Evolutionary conservation across 1,284 basidiomycete genomes (phyloP).

Genomic region (Trametes sp.): DNA sequence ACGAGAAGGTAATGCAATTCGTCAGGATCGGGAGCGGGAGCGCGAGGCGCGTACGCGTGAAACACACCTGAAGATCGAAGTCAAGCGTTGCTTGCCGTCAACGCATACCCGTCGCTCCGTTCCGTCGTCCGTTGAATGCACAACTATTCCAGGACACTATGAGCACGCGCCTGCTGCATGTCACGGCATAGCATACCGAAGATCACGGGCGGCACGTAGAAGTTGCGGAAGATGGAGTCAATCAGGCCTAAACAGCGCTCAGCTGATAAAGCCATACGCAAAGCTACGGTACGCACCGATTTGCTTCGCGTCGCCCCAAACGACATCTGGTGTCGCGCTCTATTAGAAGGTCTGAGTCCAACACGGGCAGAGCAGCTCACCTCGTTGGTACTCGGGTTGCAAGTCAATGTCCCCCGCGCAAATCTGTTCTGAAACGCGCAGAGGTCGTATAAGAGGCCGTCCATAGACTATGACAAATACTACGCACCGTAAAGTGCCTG

Average conservation of each 20-base stretch:
- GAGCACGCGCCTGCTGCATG: not conserved
- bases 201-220: constrained; percentile 62
- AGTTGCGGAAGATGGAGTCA: constrained; percentile 63
- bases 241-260: constrained; percentile 47
- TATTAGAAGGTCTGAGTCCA: not conserved
- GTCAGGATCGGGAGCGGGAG: no score
- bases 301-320: constrained; percentile 60
- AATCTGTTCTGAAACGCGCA: constrained; percentile 61
- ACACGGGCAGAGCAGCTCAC: constrained; percentile 43
- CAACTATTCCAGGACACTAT: constrained; percentile 34
- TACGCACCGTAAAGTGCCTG: constrained; percentile 66
- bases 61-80: constrained; percentile 65
- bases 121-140: constrained; percentile 59
- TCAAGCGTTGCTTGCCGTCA: constrained; percentile 82
- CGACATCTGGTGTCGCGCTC: constrained; percentile 57
- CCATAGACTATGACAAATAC: no score
- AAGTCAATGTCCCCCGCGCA: constrained; percentile 64
- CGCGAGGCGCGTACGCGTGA: not conserved
- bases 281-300: constrained; percentile 30
- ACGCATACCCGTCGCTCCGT: constrained; percentile 72
- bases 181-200: constrained; percentile 46
- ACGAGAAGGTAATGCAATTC: not conserved
- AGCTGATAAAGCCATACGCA: not conserved
- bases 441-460: not conserved
- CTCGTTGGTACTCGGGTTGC: constrained; percentile 80